Conservation (phyloP, 176 grass and related monocot genomes). For the Paspalum notatum region DNA sequence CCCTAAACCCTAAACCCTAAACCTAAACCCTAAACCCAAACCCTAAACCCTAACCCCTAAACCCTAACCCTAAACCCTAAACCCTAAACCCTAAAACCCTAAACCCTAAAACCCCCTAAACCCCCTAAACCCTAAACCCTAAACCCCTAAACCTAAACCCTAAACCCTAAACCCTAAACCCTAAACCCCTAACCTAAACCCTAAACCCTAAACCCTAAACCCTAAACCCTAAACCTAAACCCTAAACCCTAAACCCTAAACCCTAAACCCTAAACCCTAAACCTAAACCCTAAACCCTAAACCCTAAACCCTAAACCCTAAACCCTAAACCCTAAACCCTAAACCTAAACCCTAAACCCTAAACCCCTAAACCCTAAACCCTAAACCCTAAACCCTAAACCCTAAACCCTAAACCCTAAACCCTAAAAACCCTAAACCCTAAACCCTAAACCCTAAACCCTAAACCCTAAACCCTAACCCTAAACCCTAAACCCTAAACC, state of each 20-base stretch:
- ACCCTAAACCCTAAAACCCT: too few species aligned
- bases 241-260: not conserved
- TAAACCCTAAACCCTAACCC: too few species aligned
- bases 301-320: not conserved
- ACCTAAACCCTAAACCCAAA: not conserved
- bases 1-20: not conserved
- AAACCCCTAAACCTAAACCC: not conserved
- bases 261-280: not conserved
- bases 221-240: not conserved
- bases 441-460: too few species aligned
- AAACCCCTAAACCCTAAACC: not conserved
- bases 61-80: not conserved
- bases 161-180: not conserved
- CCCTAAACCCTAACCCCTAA: not conserved
- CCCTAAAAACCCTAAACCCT: too few species aligned
- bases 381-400: not conserved
- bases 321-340: not conserved
- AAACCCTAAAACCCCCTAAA: not conserved
- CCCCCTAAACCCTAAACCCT: too few species aligned
- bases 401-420: not conserved
- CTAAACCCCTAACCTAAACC: not conserved
- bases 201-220: not conserved
- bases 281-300: not conserved
- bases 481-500: too few species aligned
- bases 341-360: not conserved